Conservation (phyloP, 208 protist species). For the Crithidia acanthocephali region DNA sequence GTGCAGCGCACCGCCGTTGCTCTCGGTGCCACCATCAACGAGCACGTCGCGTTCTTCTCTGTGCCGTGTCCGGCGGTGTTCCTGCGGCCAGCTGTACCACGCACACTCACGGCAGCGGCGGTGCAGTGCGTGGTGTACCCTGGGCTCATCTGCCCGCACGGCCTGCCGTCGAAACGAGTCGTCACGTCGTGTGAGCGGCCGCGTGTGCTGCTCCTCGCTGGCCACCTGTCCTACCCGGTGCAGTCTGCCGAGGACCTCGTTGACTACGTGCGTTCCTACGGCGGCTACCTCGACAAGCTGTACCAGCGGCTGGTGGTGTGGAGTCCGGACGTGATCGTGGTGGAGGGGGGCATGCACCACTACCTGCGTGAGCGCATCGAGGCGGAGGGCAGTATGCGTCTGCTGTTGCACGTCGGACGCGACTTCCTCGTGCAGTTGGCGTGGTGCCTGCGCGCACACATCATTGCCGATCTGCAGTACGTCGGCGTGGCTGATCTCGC, state of each 20-base stretch:
- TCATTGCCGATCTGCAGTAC: constrained; percentile 74
- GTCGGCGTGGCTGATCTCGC: constrained; percentile 48
- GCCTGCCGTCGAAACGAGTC: constrained; percentile 31
- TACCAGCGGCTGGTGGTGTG: constrained; percentile 71
- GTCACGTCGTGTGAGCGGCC: constrained; percentile 43
- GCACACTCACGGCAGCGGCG: not conserved
- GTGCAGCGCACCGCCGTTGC: constrained; percentile 29
- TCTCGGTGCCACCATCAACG: constrained; percentile 14
- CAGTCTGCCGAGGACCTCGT: constrained; percentile 42
- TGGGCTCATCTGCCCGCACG: constrained; percentile 21
- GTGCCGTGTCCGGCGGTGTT: constrained; percentile 3
- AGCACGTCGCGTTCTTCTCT: constrained; percentile 27
- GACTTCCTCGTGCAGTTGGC: constrained; percentile 47
- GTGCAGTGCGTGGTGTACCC: constrained; percentile 33
- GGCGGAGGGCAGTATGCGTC: constrained; percentile 43
- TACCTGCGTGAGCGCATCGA: constrained; percentile 65
- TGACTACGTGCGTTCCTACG: constrained; percentile 65
- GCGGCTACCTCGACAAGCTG: constrained; percentile 70
- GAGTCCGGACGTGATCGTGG: constrained; percentile 70
- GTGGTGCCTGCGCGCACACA: constrained; percentile 44
- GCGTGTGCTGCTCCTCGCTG: constrained; percentile 64
- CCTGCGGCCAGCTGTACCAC: no score
- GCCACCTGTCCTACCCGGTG: constrained; percentile 52
- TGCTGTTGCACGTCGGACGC: constrained; percentile 64
- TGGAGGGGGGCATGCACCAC: constrained; percentile 81